phyloP scores from a whole-genome alignment of 345 rosid genomes.

The Geranium rotundifolium region DNA sequence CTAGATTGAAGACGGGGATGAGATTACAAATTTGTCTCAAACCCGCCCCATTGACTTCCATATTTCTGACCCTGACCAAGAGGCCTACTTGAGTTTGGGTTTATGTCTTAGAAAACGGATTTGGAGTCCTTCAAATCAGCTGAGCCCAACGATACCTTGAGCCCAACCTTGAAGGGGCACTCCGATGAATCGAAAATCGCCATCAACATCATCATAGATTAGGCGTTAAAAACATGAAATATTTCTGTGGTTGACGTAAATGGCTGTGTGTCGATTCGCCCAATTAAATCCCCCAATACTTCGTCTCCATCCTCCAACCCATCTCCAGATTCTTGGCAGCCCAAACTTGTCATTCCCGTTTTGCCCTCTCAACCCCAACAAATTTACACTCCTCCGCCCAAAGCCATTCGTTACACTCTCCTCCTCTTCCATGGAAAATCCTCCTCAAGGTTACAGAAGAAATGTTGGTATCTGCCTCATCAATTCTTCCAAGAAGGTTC shows the following conservation, averaged over 20 bases:
- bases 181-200: no score
- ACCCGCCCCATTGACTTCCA: no score
- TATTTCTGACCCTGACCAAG: no score
- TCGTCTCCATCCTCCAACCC: not conserved
- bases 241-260: not conserved
- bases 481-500: constrained; percentile 69
- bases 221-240: not conserved
- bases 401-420: constrained; percentile 9
- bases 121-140: no score
- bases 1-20: no score
- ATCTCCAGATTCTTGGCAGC: not conserved
- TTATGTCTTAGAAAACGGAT: no score
- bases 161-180: no score
- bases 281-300: not conserved
- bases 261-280: not conserved
- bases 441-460: constrained; percentile 83
- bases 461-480: constrained; percentile 88
- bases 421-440: constrained; percentile 59
- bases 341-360: constrained; percentile 10
- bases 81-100: no score
- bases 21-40: no score
- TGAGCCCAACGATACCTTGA: no score
- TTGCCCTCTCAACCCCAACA: constrained; percentile 23
- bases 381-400: constrained; percentile 14
- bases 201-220: no score